These are phyloP conservation scores for Aquilaria malaccensis DNA, from an alignment of 345 rosid genomes.

Conservation along the genomic window DNA sequence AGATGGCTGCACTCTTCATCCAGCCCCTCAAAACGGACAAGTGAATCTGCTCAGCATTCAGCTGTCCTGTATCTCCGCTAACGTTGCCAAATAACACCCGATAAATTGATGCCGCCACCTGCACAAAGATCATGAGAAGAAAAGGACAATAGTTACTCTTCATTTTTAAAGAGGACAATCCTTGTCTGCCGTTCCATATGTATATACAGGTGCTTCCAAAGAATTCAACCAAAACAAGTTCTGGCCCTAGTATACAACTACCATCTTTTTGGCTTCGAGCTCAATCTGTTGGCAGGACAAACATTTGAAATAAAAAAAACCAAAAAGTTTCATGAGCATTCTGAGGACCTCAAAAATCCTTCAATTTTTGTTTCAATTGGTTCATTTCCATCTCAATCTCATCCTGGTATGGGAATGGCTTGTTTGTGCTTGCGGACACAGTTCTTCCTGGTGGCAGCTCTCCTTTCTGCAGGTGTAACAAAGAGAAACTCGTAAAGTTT, in stretches of 20 bases:
- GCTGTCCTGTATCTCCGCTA: too few species aligned
- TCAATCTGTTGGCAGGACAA: neutral
- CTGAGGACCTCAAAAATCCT: constrained; percentile 28
- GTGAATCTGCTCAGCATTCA: too few species aligned
- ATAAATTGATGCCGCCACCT: too few species aligned
- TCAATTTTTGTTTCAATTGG: constrained; percentile 47
- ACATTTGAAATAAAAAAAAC: neutral
- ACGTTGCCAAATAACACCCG: too few species aligned
- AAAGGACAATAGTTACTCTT: too few species aligned
- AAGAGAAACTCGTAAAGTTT: too few species aligned
- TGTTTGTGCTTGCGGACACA: constrained; percentile 25
- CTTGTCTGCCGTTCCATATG: too few species aligned
- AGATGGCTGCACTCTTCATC: too few species aligned
- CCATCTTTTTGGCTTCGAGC: constrained; percentile 10
- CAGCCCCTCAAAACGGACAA: too few species aligned
- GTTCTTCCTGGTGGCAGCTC: constrained; percentile 68
- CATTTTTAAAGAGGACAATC: too few species aligned
- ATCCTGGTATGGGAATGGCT: constrained; percentile 33
- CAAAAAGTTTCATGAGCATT: neutral
- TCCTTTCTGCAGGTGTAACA: constrained; percentile 39
- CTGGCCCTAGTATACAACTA: constrained; percentile 13
- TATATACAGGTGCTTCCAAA: too few species aligned
- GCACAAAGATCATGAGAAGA: too few species aligned
- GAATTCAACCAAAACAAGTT: neutral
- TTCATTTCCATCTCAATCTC: constrained; percentile 67